Conservation (phyloP, 2,329 filamentous ascomycete genomes). For the Talaromyces pinophilus region DNA sequence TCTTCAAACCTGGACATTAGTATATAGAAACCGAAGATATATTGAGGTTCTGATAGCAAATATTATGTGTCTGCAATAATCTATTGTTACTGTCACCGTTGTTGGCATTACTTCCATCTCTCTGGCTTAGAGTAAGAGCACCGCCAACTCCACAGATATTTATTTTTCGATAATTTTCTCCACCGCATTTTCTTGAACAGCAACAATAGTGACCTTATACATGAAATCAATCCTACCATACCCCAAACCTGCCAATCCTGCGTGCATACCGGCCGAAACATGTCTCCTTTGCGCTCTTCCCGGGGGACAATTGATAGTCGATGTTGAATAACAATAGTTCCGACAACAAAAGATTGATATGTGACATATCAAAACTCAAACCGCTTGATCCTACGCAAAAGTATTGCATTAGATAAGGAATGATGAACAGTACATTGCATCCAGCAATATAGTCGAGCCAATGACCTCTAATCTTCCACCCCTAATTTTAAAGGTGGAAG, state of each 20-base stretch:
- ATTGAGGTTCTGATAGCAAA: neutral
- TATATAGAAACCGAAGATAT: neutral
- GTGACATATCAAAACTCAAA: neutral
- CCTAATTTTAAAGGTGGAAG: neutral
- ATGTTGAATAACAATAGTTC: neutral
- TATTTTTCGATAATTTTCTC: neutral
- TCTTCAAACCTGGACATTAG: neutral
- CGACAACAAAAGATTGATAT: neutral
- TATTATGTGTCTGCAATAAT: neutral
- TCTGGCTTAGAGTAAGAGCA: neutral
- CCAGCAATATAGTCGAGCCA: neutral
- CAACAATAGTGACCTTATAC: neutral
- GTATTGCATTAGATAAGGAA: slow-evolving; percentile 3
- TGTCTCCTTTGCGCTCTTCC: neutral
- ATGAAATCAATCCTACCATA: neutral
- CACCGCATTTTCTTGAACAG: neutral
- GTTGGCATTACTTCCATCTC: neutral
- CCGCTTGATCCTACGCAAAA: neutral
- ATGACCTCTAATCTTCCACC: neutral
- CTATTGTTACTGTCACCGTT: neutral
- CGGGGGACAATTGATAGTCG: neutral
- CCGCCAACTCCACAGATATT: neutral
- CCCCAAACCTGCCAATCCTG: neutral
- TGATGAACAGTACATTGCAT: neutral
- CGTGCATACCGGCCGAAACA: neutral